These are phyloP conservation scores for Fusarium goolgardi DNA, from an alignment of 2,329 filamentous ascomycete species.

Conservation along the genomic window DNA sequence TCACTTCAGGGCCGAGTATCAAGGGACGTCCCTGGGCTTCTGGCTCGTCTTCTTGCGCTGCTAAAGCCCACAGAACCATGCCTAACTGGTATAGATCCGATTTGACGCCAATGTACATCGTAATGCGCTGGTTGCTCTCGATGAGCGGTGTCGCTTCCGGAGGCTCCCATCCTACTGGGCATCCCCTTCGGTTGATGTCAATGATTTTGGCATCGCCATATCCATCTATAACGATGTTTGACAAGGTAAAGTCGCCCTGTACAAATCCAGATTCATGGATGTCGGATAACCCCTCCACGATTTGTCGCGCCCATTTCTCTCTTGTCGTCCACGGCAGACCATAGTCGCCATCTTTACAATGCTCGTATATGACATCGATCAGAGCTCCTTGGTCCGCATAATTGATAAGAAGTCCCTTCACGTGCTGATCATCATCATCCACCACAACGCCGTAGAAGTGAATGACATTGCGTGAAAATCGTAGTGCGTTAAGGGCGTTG, in stretches of 20 bases:
- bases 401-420: conserved; percentile 91
- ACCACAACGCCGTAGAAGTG: conserved; percentile 88
- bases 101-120: conserved; percentile 98
- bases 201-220: conserved; percentile 93
- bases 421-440: conserved; percentile 82
- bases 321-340: conserved; percentile 75
- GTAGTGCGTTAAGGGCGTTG: conserved; percentile 86
- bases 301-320: conserved; percentile 90
- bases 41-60: conserved; percentile 88
- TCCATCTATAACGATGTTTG: conserved; percentile 93
- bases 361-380: conserved; percentile 90
- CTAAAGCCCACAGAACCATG: conserved; percentile 96
- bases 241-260: conserved; percentile 96
- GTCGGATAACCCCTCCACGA: conserved; percentile 87
- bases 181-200: conserved; percentile 97
- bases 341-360: conserved; percentile 67
- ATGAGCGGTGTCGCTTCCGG: conserved; percentile 90
- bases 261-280: conserved; percentile 97
- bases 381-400: conserved; percentile 89
- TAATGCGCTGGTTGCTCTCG: conserved; percentile 87
- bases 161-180: conserved; percentile 96
- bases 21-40: conserved; percentile 81
- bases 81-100: conserved; percentile 95
- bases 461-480: conserved; percentile 80
- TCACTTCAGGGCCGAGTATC: conserved; percentile 64